Conservation (phyloP, 106 monocot species). For the Dioscorea zingiberensis region DNA sequence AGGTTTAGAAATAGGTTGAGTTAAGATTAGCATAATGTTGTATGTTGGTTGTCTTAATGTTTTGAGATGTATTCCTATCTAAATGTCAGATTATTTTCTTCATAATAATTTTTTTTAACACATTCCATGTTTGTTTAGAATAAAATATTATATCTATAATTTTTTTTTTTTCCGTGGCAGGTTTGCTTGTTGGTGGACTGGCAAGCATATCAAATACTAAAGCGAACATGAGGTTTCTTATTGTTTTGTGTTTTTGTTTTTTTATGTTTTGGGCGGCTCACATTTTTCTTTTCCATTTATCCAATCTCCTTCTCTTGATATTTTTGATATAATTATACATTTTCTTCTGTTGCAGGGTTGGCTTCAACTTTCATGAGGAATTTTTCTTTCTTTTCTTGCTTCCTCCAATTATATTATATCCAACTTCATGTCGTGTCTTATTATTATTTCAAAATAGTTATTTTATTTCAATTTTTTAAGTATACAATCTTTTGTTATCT, state of each 20-base stretch:
- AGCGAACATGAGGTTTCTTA: slow-evolving; percentile 59
- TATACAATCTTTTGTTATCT: background rate
- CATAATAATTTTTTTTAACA: too few species aligned
- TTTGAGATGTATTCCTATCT: too few species aligned
- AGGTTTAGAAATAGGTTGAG: too few species aligned
- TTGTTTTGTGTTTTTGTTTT: slow-evolving; percentile 4
- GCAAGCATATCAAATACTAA: slow-evolving; percentile 88
- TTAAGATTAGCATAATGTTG: too few species aligned
- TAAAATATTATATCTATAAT: background rate
- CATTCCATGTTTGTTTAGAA: too few species aligned
- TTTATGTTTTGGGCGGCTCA: background rate
- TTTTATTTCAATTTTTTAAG: slow-evolving; percentile 5
- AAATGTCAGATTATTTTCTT: too few species aligned
- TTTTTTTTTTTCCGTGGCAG: slow-evolving; percentile 31
- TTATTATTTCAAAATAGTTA: background rate
- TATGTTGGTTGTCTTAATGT: too few species aligned
- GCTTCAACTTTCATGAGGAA: slow-evolving; percentile 99
- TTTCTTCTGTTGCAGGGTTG: slow-evolving; percentile 39
- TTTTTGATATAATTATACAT: background rate
- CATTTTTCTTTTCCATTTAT: too few species aligned
- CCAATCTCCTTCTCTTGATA: background rate
- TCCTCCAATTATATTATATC: slow-evolving; percentile 99
- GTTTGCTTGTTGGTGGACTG: slow-evolving; percentile 84
- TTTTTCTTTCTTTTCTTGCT: slow-evolving; percentile 98
- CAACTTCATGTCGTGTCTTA: slow-evolving; percentile 11